Base-by-base conservation (phyloP, 305 asterid genomes). In the Andrographis paniculata region DNA sequence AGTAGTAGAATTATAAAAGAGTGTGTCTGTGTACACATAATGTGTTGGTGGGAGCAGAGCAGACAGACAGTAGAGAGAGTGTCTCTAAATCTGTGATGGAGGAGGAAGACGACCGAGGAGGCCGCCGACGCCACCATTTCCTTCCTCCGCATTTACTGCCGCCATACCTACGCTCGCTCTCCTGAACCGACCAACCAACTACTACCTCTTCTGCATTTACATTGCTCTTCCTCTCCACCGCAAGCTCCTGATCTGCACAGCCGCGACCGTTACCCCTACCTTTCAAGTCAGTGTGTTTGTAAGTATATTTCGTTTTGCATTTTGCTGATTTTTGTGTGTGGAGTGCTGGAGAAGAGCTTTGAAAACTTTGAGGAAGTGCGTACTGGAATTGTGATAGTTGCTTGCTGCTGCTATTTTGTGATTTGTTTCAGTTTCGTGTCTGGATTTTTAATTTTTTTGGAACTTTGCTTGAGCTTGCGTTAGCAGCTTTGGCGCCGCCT, bases 301-400 rank as follows among this genome's bases (percentile, higher is more conserved):
- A 49, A 18, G 56, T 41, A 37, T 27, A 1, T 60, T 46, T 22
- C 33, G 17, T 39, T 48, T 36, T 60, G 35, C 9, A 15, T 24
- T 41, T 39, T 59, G 1, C 35, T 27, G 11, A 48, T 53, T 58
- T 51, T 50, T 62, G 24, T 61, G 9, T 47, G 60, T 45, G 72
- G 65, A 38, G 59, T 52, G 64, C 77, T 66, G 64, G n/a, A n/a
- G n/a, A n/a, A n/a, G n/a, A n/a, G n/a, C n/a, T n/a, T 52, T 55
- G 62, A 12, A 36, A 27, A 48, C 63, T 71, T 28, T 28, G 33
- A 28, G 7, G 33, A 28, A 28, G 33, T 28, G 33, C 33, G 33
- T 6, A 12, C 33, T 9, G 17, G 56, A 48, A n/a, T n/a, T n/a
- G n/a, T 38, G 56, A 48, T 36, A 6, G 48, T 35, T 44, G 18